Percentiles rank a stretch among this genome's conserved stretches.
Evolutionary conservation across 306 rosid species (phyloP).

Genomic region (Fagus crenata): DNA sequence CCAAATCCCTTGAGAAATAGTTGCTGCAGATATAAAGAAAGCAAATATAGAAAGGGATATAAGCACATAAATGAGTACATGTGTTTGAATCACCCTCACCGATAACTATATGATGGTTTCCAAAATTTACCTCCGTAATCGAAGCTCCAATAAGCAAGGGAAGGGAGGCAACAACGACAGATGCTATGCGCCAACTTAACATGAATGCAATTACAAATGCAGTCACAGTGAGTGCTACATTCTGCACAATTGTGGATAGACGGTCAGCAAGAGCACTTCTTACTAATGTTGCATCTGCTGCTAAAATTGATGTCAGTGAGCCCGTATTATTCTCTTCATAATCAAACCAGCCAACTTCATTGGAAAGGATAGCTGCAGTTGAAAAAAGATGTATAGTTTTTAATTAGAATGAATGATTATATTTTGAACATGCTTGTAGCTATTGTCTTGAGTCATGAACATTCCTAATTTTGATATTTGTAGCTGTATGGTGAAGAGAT

Average conservation of each 20-base stretch:
- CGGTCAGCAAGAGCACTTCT: conserved; percentile 86
- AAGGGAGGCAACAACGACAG: conserved; percentile 68
- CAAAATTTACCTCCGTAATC: conserved; percentile 64
- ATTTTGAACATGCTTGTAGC: neutral
- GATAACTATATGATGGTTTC: neutral
- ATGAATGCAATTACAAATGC: conserved; percentile 78
- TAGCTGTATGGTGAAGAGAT: conserved; percentile 3
- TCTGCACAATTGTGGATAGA: conserved; percentile 76
- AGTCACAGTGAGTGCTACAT: conserved; percentile 66
- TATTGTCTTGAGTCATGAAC: neutral
- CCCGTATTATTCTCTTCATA: conserved; percentile 78
- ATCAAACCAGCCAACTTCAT: conserved; percentile 87
- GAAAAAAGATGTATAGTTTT: conserved; percentile 12
- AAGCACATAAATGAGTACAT: neutral
- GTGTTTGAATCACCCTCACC: too few relatives aligned
- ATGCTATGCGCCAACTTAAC: conserved; percentile 70
- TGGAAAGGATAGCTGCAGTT: conserved; percentile 66
- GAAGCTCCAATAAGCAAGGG: conserved; percentile 85
- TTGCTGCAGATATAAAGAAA: conserved; percentile 49
- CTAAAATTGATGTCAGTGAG: conserved; percentile 60
- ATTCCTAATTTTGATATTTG: neutral
- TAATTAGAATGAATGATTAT: neutral
- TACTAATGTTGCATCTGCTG: conserved; percentile 83
- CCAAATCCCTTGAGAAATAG: conserved; percentile 85
- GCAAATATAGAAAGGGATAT: neutral